Evolutionary conservation across 2,329 filamentous ascomycete genomes (phyloP).

Genomic region (Verticillium nonalfalfae): DNA sequence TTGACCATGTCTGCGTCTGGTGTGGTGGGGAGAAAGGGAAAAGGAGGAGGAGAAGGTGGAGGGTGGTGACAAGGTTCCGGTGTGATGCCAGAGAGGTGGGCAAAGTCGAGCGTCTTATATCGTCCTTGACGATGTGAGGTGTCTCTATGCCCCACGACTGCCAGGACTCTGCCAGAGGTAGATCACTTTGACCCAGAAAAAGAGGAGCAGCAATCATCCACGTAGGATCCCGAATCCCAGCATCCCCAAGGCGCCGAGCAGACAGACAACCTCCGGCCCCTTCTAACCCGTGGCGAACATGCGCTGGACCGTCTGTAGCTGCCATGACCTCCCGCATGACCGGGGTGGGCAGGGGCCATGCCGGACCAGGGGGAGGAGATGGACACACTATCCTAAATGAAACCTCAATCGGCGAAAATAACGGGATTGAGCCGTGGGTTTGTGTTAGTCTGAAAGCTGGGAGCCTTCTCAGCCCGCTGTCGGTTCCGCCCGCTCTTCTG

Average conservation of each 20-base stretch:
- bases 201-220: background rate
- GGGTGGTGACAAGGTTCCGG: background rate
- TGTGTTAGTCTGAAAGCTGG: background rate
- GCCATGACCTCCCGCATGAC: background rate
- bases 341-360: background rate
- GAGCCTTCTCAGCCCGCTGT: background rate
- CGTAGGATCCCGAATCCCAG: background rate
- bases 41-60: background rate
- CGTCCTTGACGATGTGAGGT: background rate
- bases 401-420: background rate
- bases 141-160: background rate
- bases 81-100: background rate
- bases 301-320: background rate
- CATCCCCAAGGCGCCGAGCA: background rate
- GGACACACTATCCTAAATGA: background rate
- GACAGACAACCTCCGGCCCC: background rate
- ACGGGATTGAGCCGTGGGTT: background rate
- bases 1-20: conserved; percentile 11
- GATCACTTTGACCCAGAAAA: background rate
- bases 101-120: background rate
- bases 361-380: background rate
- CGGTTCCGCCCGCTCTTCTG: too few species aligned
- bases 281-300: background rate
- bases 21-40: background rate
- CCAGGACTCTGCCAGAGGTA: background rate